Conservation (phyloP, 176 grass and related monocot species). For the Eragrostis curvula region DNA sequence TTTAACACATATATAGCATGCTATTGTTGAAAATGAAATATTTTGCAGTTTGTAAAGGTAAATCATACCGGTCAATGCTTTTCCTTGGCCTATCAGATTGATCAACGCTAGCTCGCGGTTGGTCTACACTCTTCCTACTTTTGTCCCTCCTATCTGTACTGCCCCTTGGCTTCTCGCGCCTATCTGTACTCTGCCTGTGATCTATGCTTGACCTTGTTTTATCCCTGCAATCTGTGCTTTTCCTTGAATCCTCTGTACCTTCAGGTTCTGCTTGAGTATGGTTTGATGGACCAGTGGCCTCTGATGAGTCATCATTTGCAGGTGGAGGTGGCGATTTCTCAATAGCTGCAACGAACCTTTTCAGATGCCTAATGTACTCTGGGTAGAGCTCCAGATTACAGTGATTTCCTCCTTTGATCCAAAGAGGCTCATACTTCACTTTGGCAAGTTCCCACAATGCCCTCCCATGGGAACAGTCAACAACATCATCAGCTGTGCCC, state of each 20-base stretch:
- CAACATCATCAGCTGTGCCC: slow-evolving; percentile 94
- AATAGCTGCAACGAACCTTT: slow-evolving; percentile 81
- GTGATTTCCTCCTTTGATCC: slow-evolving; percentile 95
- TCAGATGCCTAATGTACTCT: slow-evolving; percentile 93
- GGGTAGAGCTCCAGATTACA: slow-evolving; percentile 93
- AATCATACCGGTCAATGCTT: slow-evolving; percentile 84
- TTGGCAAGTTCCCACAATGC: slow-evolving; percentile 86
- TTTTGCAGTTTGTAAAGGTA: slow-evolving; percentile 6
- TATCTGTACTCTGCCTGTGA: slow-evolving; percentile 55
- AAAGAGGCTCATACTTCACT: slow-evolving; percentile 97
- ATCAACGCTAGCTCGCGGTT: slow-evolving; percentile 71
- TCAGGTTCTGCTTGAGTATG: slow-evolving; percentile 41
- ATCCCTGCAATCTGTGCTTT: slow-evolving; percentile 73
- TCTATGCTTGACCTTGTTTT: slow-evolving; percentile 58
- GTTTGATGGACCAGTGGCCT: slow-evolving; percentile 49
- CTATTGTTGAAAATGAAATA: slow-evolving; percentile 1
- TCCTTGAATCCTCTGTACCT: slow-evolving; percentile 56
- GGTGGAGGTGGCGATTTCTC: slow-evolving; percentile 63
- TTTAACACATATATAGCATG: background rate
- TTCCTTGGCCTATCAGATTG: slow-evolving; percentile 88
- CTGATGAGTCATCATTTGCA: slow-evolving; percentile 40
- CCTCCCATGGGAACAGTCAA: slow-evolving; percentile 91
- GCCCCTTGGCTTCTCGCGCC: slow-evolving; percentile 62
- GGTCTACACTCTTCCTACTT: slow-evolving; percentile 74
- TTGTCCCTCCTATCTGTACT: slow-evolving; percentile 85